These are phyloP conservation scores for Mucor piriformis DNA, from an alignment of 371 early-diverging fungal species.

Conservation along the genomic window DNA sequence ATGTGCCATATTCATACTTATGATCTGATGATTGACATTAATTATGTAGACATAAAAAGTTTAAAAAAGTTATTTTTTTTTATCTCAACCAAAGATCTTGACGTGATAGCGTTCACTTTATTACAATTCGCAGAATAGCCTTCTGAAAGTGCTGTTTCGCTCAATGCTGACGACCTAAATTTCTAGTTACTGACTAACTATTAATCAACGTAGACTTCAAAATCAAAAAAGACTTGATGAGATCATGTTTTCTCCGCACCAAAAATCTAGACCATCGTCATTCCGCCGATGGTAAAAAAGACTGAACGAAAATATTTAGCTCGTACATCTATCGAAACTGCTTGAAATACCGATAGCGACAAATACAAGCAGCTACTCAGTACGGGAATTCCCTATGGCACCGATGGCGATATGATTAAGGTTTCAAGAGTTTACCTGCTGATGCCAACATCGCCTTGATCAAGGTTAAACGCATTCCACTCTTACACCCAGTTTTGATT, in stretches of 20 bases:
- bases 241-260: too few relatives aligned
- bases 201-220: background rate
- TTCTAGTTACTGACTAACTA: background rate
- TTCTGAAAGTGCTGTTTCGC: background rate
- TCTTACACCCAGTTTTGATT: background rate
- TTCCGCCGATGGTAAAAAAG: too few relatives aligned
- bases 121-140: constrained; percentile 1
- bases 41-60: constrained; percentile 6
- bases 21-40: constrained; percentile 1
- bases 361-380: background rate
- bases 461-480: background rate
- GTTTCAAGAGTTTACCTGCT: background rate
- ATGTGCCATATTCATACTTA: background rate
- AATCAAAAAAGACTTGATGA: background rate
- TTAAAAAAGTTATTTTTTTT: constrained; percentile 2
- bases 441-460: background rate
- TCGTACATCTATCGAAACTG: background rate
- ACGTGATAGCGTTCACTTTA: background rate
- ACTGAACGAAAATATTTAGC: background rate
- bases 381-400: background rate
- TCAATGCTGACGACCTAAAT: background rate
- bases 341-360: background rate
- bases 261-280: too few relatives aligned
- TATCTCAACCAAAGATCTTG: background rate
- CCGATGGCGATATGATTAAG: background rate